Evolutionary conservation across 2,329 filamentous ascomycete genomes (phyloP), one percentile per base, ranked within the genome.

Genomic region (Talaromyces sp.): DNA sequence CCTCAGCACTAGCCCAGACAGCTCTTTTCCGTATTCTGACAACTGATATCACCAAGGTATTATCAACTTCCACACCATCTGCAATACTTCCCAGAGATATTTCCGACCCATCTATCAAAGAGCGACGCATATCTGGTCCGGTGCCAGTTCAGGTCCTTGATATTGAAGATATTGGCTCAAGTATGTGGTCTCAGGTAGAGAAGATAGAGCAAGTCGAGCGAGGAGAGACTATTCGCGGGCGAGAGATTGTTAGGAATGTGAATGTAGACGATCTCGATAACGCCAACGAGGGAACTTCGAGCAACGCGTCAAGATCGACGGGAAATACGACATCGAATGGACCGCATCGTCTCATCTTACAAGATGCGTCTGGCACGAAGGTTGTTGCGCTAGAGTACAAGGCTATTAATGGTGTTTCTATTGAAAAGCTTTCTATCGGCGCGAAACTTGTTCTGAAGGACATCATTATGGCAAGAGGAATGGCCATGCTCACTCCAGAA

Each of bases 171-270:
- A 84, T 98, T 22, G 85, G 89, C 2, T 84, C 86, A 61, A 92
- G 90, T 70, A 85, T 90, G 60, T 96, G 93, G 92, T 89, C 92
- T 68, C 92, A 97, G 76, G 85, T 97, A 37, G 92, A 97, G 75
- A 87, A 89, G 39, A 86, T 85, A 49, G 82, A 82, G 60, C 80
- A 83, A 9, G 74, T 85, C 2, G 83, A 86, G 70, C 78, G 80
- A 13, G 78, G 82, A 5, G 80, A 84, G 66, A 78, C 82, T 2
- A 75, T 81, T n/a, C 80, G 81, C 47, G 95, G 95, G 0, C 81
- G 93, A 10, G 90, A 97, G 75, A 87, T 99, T 35, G 87, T 98
- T 19, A 85, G 94, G 3, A 85, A 95, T 0, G 84, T 88, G 0
- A 82, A 83, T 3, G 82, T 82, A 11, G 83, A 83, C 1, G 83